Percentiles rank a stretch among this genome's conserved stretches.
Conservation (phyloP, 495 filamentous ascomycete genomes). For the Penicillium longicatenatum region DNA sequence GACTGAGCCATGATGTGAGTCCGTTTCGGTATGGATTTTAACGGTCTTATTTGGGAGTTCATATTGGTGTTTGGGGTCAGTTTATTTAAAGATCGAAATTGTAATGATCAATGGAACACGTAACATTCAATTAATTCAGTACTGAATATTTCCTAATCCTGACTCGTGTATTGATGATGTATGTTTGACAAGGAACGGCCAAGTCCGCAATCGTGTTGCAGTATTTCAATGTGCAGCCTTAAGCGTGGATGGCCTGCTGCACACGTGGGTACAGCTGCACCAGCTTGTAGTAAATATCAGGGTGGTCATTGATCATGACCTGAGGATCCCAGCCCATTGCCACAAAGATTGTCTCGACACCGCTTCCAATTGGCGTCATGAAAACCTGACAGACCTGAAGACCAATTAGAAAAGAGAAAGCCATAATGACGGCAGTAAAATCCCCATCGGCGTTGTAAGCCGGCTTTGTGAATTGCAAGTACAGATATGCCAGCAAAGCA, state of each 20-base stretch:
- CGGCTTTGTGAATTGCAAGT: conserved; percentile 77
- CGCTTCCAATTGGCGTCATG: conserved; percentile 69
- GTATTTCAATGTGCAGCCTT: neutral
- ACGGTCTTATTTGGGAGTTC: conserved; percentile 9
- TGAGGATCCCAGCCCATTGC: conserved; percentile 88
- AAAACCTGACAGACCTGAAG: conserved; percentile 88
- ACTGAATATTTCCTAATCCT: neutral
- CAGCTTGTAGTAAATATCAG: conserved; percentile 75
- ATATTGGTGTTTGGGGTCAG: conserved; percentile 7
- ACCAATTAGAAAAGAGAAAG: conserved; percentile 81
- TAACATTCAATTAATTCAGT: neutral
- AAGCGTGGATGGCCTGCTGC: conserved; percentile 69
- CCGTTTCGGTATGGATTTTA: conserved; percentile 5
- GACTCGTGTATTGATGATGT: neutral
- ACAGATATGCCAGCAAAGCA: conserved; percentile 79
- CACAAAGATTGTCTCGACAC: conserved; percentile 80
- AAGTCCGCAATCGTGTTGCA: neutral
- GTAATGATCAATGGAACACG: conserved; percentile 28
- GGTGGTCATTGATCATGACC: conserved; percentile 79
- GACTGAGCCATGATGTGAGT: neutral
- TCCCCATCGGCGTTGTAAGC: conserved; percentile 70
- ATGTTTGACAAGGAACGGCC: neutral
- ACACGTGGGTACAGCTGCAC: conserved; percentile 80
- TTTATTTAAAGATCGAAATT: conserved; percentile 7
- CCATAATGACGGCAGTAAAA: conserved; percentile 78